Conservation (phyloP, 1,284 basidiomycete species). For the Tranzscheliella williamsii region DNA sequence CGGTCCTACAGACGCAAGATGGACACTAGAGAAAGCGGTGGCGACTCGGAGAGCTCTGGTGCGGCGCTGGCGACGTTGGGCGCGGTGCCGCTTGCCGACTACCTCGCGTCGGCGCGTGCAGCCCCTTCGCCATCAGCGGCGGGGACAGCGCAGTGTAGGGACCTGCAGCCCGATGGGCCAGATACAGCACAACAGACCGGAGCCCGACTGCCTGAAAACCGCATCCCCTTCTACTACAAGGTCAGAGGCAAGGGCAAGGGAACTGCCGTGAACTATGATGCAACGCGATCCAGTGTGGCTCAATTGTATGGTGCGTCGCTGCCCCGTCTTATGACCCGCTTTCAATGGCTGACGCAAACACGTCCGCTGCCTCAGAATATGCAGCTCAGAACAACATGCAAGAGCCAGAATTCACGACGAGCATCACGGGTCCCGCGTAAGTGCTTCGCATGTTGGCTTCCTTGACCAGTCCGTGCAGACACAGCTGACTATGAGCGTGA, state of each 20-base stretch:
- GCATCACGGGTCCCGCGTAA: conserved; percentile 5
- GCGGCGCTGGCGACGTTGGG: no score
- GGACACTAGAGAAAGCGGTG: no score
- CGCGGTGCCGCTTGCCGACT: no score
- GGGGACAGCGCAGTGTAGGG: no score
- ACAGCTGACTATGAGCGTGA: background rate
- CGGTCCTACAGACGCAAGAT: no score
- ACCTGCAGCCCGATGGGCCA: no score
- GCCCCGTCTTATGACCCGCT: background rate
- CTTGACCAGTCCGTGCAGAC: background rate
- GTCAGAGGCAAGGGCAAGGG: conserved; percentile 20
- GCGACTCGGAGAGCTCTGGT: no score
- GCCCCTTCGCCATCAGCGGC: no score
- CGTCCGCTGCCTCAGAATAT: conserved; percentile 3
- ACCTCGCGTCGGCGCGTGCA: no score
- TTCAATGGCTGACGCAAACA: background rate
- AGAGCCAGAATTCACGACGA: conserved; percentile 2
- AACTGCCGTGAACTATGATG: conserved; percentile 6
- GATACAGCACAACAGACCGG: no score
- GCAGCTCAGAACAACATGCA: conserved; percentile 3
- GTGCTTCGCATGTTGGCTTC: background rate
- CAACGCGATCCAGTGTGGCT: background rate
- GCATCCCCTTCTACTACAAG: conserved; percentile 27
- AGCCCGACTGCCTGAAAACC: no score
- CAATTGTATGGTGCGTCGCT: conserved; percentile 19